These are phyloP conservation scores for Leccinum obscurum DNA, from an alignment of 768 basidiomycete genomes.

Conservation along the genomic window DNA sequence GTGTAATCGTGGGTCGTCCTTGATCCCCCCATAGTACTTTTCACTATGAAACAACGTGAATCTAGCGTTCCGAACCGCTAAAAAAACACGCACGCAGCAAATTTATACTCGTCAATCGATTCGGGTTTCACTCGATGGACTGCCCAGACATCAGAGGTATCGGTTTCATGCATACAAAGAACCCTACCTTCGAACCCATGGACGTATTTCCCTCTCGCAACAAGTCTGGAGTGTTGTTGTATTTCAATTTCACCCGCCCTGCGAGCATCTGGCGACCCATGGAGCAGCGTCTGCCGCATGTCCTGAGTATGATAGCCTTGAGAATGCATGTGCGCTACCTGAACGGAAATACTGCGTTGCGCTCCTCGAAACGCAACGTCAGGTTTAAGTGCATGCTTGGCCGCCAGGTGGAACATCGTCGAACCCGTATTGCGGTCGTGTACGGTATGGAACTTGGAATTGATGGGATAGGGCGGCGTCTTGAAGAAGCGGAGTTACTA, in stretches of 20 bases:
- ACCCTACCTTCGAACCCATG: slow-evolving; percentile 80
- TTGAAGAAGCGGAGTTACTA: slow-evolving; percentile 23
- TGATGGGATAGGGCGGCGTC: slow-evolving; percentile 7
- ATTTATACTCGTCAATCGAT: slow-evolving; percentile 79
- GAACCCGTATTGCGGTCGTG: slow-evolving; percentile 1
- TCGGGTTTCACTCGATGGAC: slow-evolving; percentile 87
- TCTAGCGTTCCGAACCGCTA: background rate
- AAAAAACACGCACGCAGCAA: slow-evolving; percentile 67
- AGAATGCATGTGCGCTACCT: slow-evolving; percentile 42
- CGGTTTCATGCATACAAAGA: background rate
- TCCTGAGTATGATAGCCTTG: slow-evolving; percentile 30
- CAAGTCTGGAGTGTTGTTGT: slow-evolving; percentile 82
- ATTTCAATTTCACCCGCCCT: slow-evolving; percentile 73
- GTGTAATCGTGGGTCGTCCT: slow-evolving; percentile 66
- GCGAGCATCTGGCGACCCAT: slow-evolving; percentile 92
- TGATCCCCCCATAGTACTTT: slow-evolving; percentile 80
- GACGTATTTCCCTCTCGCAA: slow-evolving; percentile 92
- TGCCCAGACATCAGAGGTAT: slow-evolving; percentile 33
- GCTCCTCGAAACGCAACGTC: slow-evolving; percentile 23
- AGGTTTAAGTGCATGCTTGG: slow-evolving; percentile 16
- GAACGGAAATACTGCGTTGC: slow-evolving; percentile 59
- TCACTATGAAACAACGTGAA: slow-evolving; percentile 49
- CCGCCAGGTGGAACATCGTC: slow-evolving; percentile 26
- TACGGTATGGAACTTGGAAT: slow-evolving; percentile 3
- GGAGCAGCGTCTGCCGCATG: slow-evolving; percentile 69